phyloP scores from a whole-genome alignment of 768 basidiomycete genomes.

The Termitomyces sp. region DNA sequence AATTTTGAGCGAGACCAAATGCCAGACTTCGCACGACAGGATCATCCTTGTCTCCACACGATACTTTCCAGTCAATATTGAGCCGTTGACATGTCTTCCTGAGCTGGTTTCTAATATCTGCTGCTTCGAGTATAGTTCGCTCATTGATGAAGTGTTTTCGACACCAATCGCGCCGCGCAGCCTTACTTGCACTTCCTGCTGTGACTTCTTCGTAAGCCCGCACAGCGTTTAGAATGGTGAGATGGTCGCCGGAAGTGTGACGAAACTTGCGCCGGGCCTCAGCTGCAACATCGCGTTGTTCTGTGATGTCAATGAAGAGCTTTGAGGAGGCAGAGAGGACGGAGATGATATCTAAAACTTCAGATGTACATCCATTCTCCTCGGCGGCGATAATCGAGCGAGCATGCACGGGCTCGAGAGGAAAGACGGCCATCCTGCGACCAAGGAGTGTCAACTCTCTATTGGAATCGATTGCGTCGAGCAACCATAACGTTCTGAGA shows the following conservation, averaged over 20 bases:
- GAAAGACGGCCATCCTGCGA: constrained; percentile 82
- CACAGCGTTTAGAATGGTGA: constrained; percentile 83
- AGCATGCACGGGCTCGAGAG: constrained; percentile 82
- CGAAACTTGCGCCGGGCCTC: constrained; percentile 74
- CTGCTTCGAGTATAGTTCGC: constrained; percentile 71
- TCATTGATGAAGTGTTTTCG: constrained; percentile 77
- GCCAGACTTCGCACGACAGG: constrained; percentile 67
- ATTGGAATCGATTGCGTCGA: constrained; percentile 70
- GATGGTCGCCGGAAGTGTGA: constrained; percentile 85
- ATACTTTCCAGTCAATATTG: constrained; percentile 51
- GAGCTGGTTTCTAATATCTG: constrained; percentile 78
- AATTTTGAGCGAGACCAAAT: constrained; percentile 74
- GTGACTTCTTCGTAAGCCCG: constrained; percentile 74
- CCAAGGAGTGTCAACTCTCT: constrained; percentile 69
- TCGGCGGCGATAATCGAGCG: constrained; percentile 77
- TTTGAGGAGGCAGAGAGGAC: constrained; percentile 77
- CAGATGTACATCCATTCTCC: constrained; percentile 62
- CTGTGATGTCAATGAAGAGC: constrained; percentile 72
- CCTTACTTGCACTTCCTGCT: constrained; percentile 33
- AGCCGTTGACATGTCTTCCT: constrained; percentile 53
- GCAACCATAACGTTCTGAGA: constrained; percentile 66
- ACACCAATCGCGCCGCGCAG: constrained; percentile 70
- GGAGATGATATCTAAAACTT: constrained; percentile 82
- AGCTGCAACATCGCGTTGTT: constrained; percentile 66
- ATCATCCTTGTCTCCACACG: constrained; percentile 61